These are phyloP conservation scores for Komagataella populi DNA, from an alignment of 805 yeast species.

Conservation along the genomic window DNA sequence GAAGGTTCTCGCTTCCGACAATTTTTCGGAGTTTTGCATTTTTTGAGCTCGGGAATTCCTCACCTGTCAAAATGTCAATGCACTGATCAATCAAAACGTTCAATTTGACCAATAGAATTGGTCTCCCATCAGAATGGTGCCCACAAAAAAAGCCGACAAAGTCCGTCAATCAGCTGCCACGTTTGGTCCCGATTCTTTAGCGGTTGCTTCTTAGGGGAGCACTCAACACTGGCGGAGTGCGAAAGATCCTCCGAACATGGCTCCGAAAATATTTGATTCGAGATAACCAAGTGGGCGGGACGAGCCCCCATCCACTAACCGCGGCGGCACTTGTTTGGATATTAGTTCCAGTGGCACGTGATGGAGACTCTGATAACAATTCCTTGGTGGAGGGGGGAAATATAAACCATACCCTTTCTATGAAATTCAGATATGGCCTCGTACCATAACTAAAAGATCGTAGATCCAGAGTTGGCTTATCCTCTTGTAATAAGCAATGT, in stretches of 20 bases:
- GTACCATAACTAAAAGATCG: conserved; percentile 14
- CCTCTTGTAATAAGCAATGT: conserved; percentile 19
- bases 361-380: too few species aligned
- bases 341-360: background rate
- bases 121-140: background rate
- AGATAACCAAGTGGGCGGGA: background rate
- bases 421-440: background rate
- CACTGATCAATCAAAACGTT: background rate
- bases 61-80: background rate
- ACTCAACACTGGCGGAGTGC: background rate
- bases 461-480: conserved; percentile 17
- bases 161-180: background rate
- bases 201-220: background rate
- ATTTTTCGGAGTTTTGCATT: background rate
- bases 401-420: background rate
- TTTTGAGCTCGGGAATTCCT: background rate
- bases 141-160: background rate
- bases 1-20: background rate
- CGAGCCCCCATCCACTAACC: background rate
- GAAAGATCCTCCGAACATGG: background rate
- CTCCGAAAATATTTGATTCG: background rate
- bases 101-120: background rate
- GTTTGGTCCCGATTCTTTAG: background rate
- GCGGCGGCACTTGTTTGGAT: background rate
- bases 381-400: background rate